Evolutionary conservation across 768 basidiomycete species (phyloP), one percentile per base, ranked within the genome.

Genomic region (Pleurotus salmoneostramineus): DNA sequence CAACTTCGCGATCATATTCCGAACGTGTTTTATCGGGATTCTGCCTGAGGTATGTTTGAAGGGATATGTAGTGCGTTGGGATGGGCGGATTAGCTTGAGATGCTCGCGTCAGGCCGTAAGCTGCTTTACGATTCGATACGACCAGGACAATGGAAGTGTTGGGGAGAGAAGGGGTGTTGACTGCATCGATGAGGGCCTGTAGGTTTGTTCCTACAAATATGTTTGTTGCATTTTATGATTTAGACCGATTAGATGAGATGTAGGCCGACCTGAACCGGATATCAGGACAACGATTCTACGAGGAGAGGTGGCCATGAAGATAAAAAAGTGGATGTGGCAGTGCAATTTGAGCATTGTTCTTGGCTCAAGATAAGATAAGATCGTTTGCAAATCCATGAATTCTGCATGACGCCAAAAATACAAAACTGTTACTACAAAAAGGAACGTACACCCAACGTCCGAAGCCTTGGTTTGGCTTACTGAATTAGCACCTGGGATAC

Each of bases 161-260:
- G 2, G 93, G 89, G 27, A 96, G 77, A n/a, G 79, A 68, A n/a
- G 83, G 75, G 0, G 91, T 91, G 63, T 83, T 78, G 63, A 83
- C 82, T 10, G 95, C 93, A 72, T 98, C 90, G 65, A 99, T 91
- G 60, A 98, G 83, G 1, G 97, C 96, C 74, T 98, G 95, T 8
- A 99, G 85, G 72, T 99, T 99, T 21, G 91, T 90, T 43, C 97
- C 96, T 98, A 27, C 17, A 33, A 27, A 27, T 27, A 27, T 27
- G 21, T 3, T 27, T 27, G 21, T 27, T 27, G 21, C 27, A 12
- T 5, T 2, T 14, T 35, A 14, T 36, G 6, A 31, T 17, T n/a
- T n/a, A 36, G 37, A 31, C 21, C 27, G 40, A 15, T 21, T 4
- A 14, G 15, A 36, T 15, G 54, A 65, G 60, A 11, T 4, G 61